Conservation (phyloP, 2,329 filamentous ascomycete genomes). For the Ustulina deusta region DNA sequence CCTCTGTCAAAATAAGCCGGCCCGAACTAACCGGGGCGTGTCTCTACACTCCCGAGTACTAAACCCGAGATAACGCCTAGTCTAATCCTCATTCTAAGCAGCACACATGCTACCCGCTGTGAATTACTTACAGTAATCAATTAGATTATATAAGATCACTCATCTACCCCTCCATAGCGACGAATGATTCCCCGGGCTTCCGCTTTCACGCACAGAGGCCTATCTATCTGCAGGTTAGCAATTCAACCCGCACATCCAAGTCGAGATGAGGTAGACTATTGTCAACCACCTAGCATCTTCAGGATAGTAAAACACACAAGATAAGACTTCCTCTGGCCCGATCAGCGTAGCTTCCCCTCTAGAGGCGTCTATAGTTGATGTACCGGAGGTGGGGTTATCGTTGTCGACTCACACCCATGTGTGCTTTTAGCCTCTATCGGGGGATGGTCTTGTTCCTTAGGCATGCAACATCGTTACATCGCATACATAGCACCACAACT, state of each 20-base stretch:
- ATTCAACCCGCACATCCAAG: background rate
- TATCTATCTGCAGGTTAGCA: background rate
- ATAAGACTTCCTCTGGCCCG: conserved; percentile 6
- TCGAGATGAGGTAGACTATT: background rate
- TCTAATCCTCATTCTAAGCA: conserved; percentile 1
- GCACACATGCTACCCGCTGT: conserved; percentile 5
- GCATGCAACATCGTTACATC: conserved; percentile 26
- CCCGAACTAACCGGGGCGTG: conserved; percentile 32
- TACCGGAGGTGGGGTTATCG: conserved; percentile 26
- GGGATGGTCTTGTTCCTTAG: conserved; percentile 12
- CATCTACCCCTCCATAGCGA: conserved; percentile 26
- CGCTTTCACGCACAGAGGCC: background rate
- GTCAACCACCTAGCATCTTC: too few relatives aligned
- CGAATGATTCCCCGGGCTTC: background rate
- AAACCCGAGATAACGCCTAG: conserved; percentile 21
- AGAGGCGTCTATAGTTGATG: conserved; percentile 12
- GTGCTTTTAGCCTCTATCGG: conserved; percentile 1
- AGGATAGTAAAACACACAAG: background rate
- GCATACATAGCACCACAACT: conserved; percentile 11
- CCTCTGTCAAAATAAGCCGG: conserved; percentile 37
- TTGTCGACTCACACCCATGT: background rate
- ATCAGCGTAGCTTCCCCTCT: conserved; percentile 8
- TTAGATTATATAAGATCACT: conserved; percentile 37
- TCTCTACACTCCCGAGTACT: conserved; percentile 6
- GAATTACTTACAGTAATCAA: conserved; percentile 37